Base-by-base conservation (phyloP, 805 yeast genomes). In the Ogataea ramenticola region DNA sequence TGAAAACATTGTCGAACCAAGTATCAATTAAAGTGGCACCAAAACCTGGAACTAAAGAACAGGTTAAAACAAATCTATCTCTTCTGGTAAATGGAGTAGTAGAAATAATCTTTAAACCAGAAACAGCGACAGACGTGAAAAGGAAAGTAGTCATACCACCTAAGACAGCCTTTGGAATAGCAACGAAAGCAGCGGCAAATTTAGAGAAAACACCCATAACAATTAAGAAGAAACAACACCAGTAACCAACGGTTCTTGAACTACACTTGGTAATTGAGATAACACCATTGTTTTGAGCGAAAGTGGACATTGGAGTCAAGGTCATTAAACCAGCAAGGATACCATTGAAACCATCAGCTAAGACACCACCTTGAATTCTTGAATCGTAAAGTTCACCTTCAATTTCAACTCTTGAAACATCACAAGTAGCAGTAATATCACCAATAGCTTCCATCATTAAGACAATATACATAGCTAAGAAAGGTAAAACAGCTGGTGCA, bases 251-350 rank as follows among this genome's bases (percentile, higher is more conserved):
- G 41, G 74, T 70, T 67, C 95, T 76, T 55, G 86, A 81, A 40
- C 96, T 96, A 67, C 96, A 88, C 62, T 86, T 87, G 40, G 96
- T 90, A 61, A 90, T 74, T 36, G 95, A 82, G 52, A 89, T 88
- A 46, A 89, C 96, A 71, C 96, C 96, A 61, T 90, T 90, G 67
- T 90, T 90, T 66, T 89, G 96, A 14, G 96, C 96, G 69, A 90
- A 90, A 0, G 93, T 83, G 12, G 95, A 81, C 79, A 88, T 72
- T 45, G 96, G 96, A n/a, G 96, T 84, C 44, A 85, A 68, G 19
- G 96, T 88, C 74, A 79, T 75, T 38, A 89, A 69, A 36, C 89
- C 88, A 15, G 93, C 82, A 3, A 88, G 49, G 20, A 83, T 54
- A 48, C 96, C 90, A 60, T 84, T 84, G 52, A 86, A 54, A 39